Evolutionary conservation across 192 early-diverging fungal species (phyloP).

Genomic region (Podila horticola): DNA sequence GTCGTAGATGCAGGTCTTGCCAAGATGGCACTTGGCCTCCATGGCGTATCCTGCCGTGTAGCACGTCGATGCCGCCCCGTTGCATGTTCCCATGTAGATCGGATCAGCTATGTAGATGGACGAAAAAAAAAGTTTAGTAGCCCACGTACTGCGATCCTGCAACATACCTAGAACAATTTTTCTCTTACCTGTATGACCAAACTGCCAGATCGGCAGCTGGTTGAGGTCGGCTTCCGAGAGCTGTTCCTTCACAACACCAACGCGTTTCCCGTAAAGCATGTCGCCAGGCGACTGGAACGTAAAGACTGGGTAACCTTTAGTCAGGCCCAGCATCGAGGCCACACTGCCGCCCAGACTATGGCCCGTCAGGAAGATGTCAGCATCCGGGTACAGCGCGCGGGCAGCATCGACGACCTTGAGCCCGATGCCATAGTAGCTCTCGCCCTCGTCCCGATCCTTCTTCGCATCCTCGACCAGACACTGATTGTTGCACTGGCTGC

Average conservation of each 20-base stretch:
- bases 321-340: slow-evolving; percentile 78
- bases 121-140: neutral
- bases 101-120: slow-evolving; percentile 70
- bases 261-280: slow-evolving; percentile 69
- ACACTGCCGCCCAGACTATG: slow-evolving; percentile 80
- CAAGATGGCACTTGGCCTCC: slow-evolving; percentile 86
- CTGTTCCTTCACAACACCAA: slow-evolving; percentile 52
- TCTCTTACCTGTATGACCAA: slow-evolving; percentile 74
- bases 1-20: slow-evolving; percentile 71
- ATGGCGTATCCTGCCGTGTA: slow-evolving; percentile 31
- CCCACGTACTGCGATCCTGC: neutral
- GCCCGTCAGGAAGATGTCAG: slow-evolving; percentile 81
- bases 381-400: slow-evolving; percentile 66
- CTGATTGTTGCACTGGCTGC: slow-evolving; percentile 62
- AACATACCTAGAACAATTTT: neutral
- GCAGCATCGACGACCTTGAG: slow-evolving; percentile 75
- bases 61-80: slow-evolving; percentile 46
- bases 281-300: slow-evolving; percentile 89
- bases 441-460: slow-evolving; percentile 56
- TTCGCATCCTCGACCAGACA: slow-evolving; percentile 61
- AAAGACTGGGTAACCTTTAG: slow-evolving; percentile 81
- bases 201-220: slow-evolving; percentile 82
- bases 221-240: slow-evolving; percentile 46
- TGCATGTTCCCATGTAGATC: slow-evolving; percentile 87
- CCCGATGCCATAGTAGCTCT: slow-evolving; percentile 60